A percentile compares a stretch with the other conserved stretches of the same genome.
These are phyloP conservation scores for Phytophthora agathidicida DNA, from an alignment of 352 stramenopile species.

Conservation along the genomic window DNA sequence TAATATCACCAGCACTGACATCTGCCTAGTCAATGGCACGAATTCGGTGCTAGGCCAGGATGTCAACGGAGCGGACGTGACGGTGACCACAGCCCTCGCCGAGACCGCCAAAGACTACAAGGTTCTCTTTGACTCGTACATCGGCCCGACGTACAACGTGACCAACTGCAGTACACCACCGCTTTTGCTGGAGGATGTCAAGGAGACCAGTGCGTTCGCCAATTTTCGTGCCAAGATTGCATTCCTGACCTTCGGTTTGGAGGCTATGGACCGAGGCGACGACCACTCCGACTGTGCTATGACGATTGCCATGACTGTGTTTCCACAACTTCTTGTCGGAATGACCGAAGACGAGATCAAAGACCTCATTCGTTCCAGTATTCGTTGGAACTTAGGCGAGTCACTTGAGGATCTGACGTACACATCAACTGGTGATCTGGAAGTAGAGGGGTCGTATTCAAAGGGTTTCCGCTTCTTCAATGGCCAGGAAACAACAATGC, in stretches of 20 bases:
- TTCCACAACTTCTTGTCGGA: conserved; percentile 58
- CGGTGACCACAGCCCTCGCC: conserved; percentile 36
- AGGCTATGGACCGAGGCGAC: conserved; percentile 50
- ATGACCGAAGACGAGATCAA: conserved; percentile 64
- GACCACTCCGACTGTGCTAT: conserved; percentile 42
- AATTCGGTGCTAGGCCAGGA: conserved; percentile 53
- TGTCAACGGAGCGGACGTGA: conserved; percentile 46
- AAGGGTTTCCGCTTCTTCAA: conserved; percentile 68
- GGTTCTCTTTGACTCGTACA: conserved; percentile 60
- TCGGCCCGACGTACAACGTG: conserved; percentile 52
- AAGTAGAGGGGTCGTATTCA: conserved; percentile 49
- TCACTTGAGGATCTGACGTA: conserved; percentile 44
- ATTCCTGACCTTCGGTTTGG: conserved; percentile 53
- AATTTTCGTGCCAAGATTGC: conserved; percentile 68
- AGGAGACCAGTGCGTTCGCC: conserved; percentile 45
- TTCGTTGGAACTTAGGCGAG: conserved; percentile 55
- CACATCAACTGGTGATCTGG: conserved; percentile 42
- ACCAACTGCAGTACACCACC: conserved; percentile 22
- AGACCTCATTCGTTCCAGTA: conserved; percentile 47
- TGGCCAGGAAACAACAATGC: conserved; percentile 67
- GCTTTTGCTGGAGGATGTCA: conserved; percentile 40
- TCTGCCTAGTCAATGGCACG: conserved; percentile 49
- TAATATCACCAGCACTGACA: conserved; percentile 49
- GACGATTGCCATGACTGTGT: conserved; percentile 62
- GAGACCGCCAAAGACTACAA: conserved; percentile 50